Evolutionary conservation across 2,329 filamentous ascomycete genomes (phyloP).

Genomic region (Waltergamsia citrina): DNA sequence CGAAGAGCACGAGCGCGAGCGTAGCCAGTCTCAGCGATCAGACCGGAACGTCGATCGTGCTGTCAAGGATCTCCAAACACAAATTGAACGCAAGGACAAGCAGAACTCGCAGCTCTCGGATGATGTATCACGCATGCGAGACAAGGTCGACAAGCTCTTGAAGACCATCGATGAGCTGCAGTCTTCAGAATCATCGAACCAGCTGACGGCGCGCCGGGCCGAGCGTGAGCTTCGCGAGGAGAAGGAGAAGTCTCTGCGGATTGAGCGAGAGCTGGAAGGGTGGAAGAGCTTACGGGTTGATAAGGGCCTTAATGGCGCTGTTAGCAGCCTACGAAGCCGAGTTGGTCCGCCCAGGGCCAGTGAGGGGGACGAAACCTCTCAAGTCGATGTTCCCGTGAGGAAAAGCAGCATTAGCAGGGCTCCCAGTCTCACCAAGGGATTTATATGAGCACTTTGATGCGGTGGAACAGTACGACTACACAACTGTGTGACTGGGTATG

Average conservation of each 20-base stretch:
- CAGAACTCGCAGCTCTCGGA: constrained; percentile 71
- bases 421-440: constrained; percentile 70
- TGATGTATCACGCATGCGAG: constrained; percentile 75
- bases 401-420: constrained; percentile 56
- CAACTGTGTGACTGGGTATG: background rate
- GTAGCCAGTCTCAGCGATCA: constrained; percentile 73
- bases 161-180: constrained; percentile 91
- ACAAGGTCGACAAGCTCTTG: constrained; percentile 85
- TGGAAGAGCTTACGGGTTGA: constrained; percentile 71
- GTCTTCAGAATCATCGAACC: constrained; percentile 70
- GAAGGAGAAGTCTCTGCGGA: constrained; percentile 64
- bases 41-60: constrained; percentile 88
- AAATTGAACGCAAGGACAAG: constrained; percentile 91
- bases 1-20: constrained; percentile 71
- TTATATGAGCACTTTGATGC: constrained; percentile 38
- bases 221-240: constrained; percentile 88
- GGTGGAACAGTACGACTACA: background rate
- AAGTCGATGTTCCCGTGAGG: constrained; percentile 49
- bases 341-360: constrained; percentile 23
- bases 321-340: constrained; percentile 31
- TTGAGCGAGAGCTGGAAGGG: constrained; percentile 83
- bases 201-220: constrained; percentile 73
- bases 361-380: constrained; percentile 27
- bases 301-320: constrained; percentile 35
- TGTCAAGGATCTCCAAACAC: constrained; percentile 84